Evolutionary conservation across 805 yeast species (phyloP).

Genomic region (Saccharomycopsis malanga): DNA sequence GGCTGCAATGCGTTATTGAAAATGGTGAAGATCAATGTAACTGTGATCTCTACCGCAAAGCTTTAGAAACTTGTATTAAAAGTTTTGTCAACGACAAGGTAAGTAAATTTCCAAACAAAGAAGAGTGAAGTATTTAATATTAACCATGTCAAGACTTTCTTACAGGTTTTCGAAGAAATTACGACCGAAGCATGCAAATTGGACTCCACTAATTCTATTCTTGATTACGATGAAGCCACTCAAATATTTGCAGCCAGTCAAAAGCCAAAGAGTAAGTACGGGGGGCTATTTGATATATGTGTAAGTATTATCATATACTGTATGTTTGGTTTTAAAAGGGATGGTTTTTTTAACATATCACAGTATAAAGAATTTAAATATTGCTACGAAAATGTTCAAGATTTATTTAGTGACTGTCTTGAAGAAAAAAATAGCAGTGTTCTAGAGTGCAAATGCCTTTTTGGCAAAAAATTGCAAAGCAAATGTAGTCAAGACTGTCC

Average conservation of each 20-base stretch:
- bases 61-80: constrained; percentile 10
- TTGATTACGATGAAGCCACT: constrained; percentile 18
- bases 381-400: constrained; percentile 11
- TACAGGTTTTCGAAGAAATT: not conserved
- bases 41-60: constrained; percentile 11
- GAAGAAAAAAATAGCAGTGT: not conserved
- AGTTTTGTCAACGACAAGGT: constrained; percentile 4
- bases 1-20: constrained; percentile 12
- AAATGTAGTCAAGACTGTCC: constrained; percentile 3
- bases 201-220: not conserved
- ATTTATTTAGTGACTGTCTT: constrained; percentile 5
- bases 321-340: not conserved
- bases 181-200: constrained; percentile 3
- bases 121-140: not conserved
- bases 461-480: not conserved
- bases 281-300: constrained; percentile 8
- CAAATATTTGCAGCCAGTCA: no score
- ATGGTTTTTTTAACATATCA: not conserved
- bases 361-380: constrained; percentile 10
- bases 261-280: not conserved
- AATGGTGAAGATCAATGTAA: constrained; percentile 15
- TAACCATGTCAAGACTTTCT: constrained; percentile 7
- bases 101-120: not conserved
- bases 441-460: constrained; percentile 10
- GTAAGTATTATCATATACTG: not conserved